These are phyloP conservation scores for Oryza meridionalis DNA, from an alignment of 176 grass and related monocot genomes.

Conservation along the genomic window DNA sequence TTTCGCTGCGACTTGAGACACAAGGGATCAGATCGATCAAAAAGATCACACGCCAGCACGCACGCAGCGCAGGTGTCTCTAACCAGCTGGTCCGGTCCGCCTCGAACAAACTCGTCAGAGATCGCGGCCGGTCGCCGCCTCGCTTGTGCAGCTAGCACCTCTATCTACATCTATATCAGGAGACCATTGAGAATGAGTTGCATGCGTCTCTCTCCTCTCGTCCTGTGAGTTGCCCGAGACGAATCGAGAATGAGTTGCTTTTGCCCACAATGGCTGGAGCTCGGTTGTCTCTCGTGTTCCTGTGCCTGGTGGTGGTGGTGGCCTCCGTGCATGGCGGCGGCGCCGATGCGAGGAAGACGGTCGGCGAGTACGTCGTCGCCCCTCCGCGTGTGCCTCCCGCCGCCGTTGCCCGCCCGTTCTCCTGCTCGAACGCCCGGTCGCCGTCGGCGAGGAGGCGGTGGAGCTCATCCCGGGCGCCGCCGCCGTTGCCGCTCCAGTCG, in stretches of 20 bases:
- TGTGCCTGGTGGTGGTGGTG: slow-evolving; percentile 31
- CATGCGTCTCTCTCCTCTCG: not conserved
- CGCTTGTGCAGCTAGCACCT: too few species aligned
- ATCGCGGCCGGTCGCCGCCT: too few species aligned
- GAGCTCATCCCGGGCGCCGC: too few species aligned
- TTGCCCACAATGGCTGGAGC: slow-evolving; percentile 46
- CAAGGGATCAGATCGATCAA: too few species aligned
- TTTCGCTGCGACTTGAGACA: not conserved
- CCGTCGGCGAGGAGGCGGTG: too few species aligned
- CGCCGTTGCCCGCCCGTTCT: too few species aligned
- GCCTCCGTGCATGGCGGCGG: slow-evolving; percentile 20
- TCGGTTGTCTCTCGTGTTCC: slow-evolving; percentile 28
- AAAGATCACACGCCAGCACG: not conserved
- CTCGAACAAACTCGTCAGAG: too few species aligned
- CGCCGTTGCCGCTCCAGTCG: too few species aligned
- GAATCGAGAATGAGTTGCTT: not conserved
- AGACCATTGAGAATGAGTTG: not conserved
- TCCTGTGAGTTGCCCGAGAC: not conserved
- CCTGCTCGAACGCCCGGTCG: too few species aligned
- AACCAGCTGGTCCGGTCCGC: too few species aligned
- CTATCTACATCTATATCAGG: not conserved
- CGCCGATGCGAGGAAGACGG: slow-evolving; percentile 48
- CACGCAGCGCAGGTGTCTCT: too few species aligned
- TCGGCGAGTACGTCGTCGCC: slow-evolving; percentile 49
- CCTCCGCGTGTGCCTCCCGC: too few species aligned